Evolutionary conservation across 192 early-diverging fungal species (phyloP).

Genomic region (Backusella macrospora): DNA sequence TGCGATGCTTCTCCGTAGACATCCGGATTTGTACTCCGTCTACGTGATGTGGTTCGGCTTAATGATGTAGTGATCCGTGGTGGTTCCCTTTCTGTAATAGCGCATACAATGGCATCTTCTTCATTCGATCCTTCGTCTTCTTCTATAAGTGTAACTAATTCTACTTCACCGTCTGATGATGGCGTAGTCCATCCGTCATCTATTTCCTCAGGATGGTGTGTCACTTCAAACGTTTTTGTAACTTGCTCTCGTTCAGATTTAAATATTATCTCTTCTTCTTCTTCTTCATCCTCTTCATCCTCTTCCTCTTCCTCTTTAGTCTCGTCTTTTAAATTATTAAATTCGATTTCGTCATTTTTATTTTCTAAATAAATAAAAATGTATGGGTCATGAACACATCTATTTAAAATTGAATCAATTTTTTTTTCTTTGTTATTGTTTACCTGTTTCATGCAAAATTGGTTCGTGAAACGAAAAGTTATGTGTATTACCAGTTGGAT

Average conservation of each 20-base stretch:
- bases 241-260: constrained; percentile 5
- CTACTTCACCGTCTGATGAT: background rate
- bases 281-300: constrained; percentile 10
- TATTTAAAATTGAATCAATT: background rate
- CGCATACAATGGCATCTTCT: constrained; percentile 23
- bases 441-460: background rate
- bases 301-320: constrained; percentile 16
- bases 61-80: constrained; percentile 21
- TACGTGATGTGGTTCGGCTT: constrained; percentile 21
- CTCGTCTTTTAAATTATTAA: background rate
- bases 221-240: constrained; percentile 19
- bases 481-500: background rate
- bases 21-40: background rate
- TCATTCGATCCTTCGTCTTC: constrained; percentile 10
- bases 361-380: background rate
- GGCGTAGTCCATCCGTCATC: constrained; percentile 3
- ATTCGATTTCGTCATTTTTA: constrained; percentile 6
- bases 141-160: background rate
- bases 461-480: background rate
- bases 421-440: background rate
- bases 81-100: constrained; percentile 21
- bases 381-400: background rate
- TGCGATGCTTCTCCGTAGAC: too few relatives aligned
- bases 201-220: constrained; percentile 1
- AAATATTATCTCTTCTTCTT: constrained; percentile 31